Evolutionary conservation across 371 early-diverging fungal genomes (phyloP), one percentile per base, ranked within the genome.

Genomic region (Chytridiales sp.): DNA sequence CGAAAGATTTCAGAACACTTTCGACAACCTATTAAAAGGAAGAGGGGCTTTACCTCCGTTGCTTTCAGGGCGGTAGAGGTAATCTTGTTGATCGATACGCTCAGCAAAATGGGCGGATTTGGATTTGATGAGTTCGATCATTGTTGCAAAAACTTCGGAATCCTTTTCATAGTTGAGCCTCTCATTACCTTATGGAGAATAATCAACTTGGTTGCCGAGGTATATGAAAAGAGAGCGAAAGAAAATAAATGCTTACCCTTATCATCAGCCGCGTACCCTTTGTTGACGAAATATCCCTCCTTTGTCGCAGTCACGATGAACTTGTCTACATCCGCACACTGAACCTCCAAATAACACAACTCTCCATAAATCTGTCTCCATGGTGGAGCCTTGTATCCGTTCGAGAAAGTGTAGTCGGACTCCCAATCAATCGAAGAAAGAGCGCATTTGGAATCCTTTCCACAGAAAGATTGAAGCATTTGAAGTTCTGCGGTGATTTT

Each of bases 281-380:
- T 76, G 59, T 80, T 82, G 24, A 79, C 64, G 46, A 79, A 82
- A 53, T 75, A 82, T 3, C 82, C 82, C n/a, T 44, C 60, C 44
- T 70, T 72, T 39, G 53, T 65, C 0, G 78, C 80, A 0, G 81
- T 82, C 17, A 82, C 66, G 29, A 80, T 61, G 24, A 82, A 60
- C 38, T 58, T 44, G 32, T 78, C 81, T 5, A 36, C 44, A 50
- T 82, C 82, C 22, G 51, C 44, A 11, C 70, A 62, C 48, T 61
- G 56, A 1, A 74, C 74, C 19, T 68, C 67, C 27, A 82, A 48
- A 58, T 82, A 82, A 22, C 76, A 59, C 11, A 82, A 44, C 53
- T 82, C 82, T n/a, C 75, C 75, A 47, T 74, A 68, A 13, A 80
- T 69, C 52, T 80, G 81, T 24, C 82, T 56, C 82, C 82, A 82